Conservation (phyloP, 495 filamentous ascomycete species). For the Emericellopsis terricola region DNA sequence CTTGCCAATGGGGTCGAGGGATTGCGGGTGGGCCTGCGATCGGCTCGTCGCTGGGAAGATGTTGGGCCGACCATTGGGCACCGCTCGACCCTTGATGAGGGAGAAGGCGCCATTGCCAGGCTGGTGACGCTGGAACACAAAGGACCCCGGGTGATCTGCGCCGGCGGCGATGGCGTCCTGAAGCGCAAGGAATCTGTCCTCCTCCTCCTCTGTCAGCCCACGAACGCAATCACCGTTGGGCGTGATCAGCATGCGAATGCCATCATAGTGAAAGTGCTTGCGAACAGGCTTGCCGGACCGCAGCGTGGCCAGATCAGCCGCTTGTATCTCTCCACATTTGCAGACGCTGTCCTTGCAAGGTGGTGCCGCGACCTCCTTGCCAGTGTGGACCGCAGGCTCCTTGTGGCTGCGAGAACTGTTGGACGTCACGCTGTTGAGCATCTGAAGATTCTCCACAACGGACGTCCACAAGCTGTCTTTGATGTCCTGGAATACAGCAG, state of each 20-base stretch:
- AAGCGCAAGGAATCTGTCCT: slow-evolving; percentile 56
- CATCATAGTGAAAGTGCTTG: slow-evolving; percentile 23
- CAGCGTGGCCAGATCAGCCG: slow-evolving; percentile 10
- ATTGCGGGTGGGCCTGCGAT: slow-evolving; percentile 19
- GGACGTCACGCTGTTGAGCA: slow-evolving; percentile 10
- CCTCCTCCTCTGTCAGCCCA: slow-evolving; percentile 58
- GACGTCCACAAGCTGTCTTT: slow-evolving; percentile 7
- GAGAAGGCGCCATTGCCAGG: slow-evolving; percentile 27
- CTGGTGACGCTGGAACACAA: slow-evolving; percentile 25
- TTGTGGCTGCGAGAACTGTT: slow-evolving; percentile 1
- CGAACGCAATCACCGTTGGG: slow-evolving; percentile 63
- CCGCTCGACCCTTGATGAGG: slow-evolving; percentile 34
- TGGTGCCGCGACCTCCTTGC: neutral
- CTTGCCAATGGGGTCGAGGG: slow-evolving; percentile 33
- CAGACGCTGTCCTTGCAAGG: slow-evolving; percentile 1
- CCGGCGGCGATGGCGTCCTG: slow-evolving; percentile 38
- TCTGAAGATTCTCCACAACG: slow-evolving; percentile 11
- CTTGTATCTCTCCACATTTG: slow-evolving; percentile 3
- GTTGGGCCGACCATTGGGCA: slow-evolving; percentile 34
- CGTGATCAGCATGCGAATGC: slow-evolving; percentile 46
- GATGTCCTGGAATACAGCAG: slow-evolving; percentile 7
- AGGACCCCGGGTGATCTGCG: slow-evolving; percentile 25
- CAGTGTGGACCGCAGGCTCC: neutral
- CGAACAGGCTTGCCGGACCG: slow-evolving; percentile 29
- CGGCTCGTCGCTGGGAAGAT: slow-evolving; percentile 29